Evolutionary conservation across 495 filamentous ascomycete species (phyloP).

Genomic region (Aspergillus cristatus): DNA sequence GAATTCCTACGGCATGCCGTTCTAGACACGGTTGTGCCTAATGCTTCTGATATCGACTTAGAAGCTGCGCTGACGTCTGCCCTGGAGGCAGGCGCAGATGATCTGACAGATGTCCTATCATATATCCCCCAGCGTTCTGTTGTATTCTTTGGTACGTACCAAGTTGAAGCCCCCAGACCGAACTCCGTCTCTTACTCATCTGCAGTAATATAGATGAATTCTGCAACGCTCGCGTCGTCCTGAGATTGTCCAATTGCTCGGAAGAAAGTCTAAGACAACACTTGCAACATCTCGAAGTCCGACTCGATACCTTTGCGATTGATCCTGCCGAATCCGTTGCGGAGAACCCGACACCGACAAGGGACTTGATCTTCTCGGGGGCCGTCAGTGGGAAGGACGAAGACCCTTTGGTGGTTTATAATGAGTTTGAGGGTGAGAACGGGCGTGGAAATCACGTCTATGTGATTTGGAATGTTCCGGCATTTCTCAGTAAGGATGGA

Average conservation of each 20-base stretch:
- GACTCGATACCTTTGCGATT: constrained; percentile 61
- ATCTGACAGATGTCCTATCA: constrained; percentile 15
- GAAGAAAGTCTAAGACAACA: constrained; percentile 49
- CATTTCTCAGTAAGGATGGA: constrained; percentile 52
- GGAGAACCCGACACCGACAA: constrained; percentile 39
- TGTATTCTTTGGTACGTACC: constrained; percentile 61
- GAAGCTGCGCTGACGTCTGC: constrained; percentile 46
- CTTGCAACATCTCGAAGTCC: constrained; percentile 54
- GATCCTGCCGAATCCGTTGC: constrained; percentile 43
- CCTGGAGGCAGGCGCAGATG: constrained; percentile 37
- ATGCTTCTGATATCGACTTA: constrained; percentile 55
- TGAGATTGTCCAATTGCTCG: constrained; percentile 56
- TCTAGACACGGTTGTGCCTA: constrained; percentile 70
- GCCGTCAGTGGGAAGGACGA: constrained; percentile 48
- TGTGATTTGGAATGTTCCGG: constrained; percentile 70
- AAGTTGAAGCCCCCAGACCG: constrained; percentile 13
- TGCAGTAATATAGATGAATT: constrained; percentile 63
- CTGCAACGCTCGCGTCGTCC: constrained; percentile 60
- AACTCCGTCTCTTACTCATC: constrained; percentile 51
- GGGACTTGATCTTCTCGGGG: constrained; percentile 59
- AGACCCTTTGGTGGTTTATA: constrained; percentile 53
- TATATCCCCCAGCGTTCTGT: constrained; percentile 16
- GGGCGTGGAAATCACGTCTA: constrained; percentile 51
- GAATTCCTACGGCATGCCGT: constrained; percentile 65
- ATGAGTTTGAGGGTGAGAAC: constrained; percentile 43